These are phyloP conservation scores for Aspergillus coremiiformis DNA, from an alignment of 495 filamentous ascomycete species.

Conservation along the genomic window DNA sequence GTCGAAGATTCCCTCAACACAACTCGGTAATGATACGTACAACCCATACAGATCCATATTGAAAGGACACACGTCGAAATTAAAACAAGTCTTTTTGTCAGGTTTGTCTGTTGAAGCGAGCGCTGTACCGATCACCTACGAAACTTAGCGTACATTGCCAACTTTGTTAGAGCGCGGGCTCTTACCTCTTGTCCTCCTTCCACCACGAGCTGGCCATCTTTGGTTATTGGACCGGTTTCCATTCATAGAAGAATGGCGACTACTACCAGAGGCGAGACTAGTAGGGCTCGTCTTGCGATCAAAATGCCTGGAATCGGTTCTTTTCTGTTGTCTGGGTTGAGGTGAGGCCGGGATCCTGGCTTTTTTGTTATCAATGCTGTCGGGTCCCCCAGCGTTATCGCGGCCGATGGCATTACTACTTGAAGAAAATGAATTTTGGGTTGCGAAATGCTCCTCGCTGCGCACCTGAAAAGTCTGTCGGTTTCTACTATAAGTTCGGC, in stretches of 20 bases:
- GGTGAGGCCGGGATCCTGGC: not conserved
- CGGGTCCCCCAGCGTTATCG: not conserved
- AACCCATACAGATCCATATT: not conserved
- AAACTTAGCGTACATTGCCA: constrained; percentile 2
- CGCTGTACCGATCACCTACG: constrained; percentile 29
- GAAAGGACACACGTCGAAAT: not conserved
- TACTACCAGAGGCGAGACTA: constrained; percentile 15
- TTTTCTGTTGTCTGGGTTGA: not conserved
- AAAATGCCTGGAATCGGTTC: constrained; percentile 6
- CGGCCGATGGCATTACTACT: not conserved
- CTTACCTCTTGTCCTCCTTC: constrained; percentile 25
- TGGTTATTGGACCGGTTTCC: not conserved
- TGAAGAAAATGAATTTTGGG: not conserved
- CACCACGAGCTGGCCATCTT: constrained; percentile 7
- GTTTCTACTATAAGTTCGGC: constrained; percentile 19
- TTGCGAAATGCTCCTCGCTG: not conserved
- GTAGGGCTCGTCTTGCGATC: constrained; percentile 17
- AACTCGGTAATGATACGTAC: not conserved
- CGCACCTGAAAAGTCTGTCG: not conserved
- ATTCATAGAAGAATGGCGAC: constrained; percentile 9
- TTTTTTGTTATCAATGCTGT: constrained; percentile 4
- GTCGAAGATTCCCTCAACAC: not conserved
- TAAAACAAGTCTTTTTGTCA: not conserved
- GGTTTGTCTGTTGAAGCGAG: constrained; percentile 22
- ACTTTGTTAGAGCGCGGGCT: not conserved